Base-by-base conservation (phyloP, 139 green algal genomes). In the Deuterostichococcus epilithicus region DNA sequence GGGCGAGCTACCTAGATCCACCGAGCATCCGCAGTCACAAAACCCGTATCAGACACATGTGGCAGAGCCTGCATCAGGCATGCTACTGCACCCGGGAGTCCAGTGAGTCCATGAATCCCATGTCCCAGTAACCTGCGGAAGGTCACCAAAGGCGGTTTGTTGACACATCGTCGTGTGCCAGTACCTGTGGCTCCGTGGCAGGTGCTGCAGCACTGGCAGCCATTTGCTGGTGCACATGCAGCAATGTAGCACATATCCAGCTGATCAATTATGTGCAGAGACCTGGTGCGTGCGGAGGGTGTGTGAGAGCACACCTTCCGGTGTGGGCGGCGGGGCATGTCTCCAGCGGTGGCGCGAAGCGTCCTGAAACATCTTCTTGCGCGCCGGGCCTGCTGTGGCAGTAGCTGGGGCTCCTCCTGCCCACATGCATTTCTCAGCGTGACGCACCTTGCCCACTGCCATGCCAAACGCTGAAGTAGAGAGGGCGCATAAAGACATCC, bases 41-140 rank as follows among this genome's bases (percentile, higher is more conserved):
- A 8, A 13, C 13, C 42, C 13, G 42, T 52, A 8, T 52, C 42
- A 52, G 42, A 13, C 42, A 23, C 8, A 8, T 52, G 42, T 13
- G 42, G 42, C 42, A 52, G 8, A n/a, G 42, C 42, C 42, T 13
- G 42, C 42, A 23, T 52, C 42, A n/a, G n/a, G n/a, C n/a, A n/a
- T 63, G 28, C 18, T 63, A 3, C 52, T 63, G 8, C 10, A 63
- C 52, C 52, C 52, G 52, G 36, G 70, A 71, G 34, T 76, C 77
- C 59, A 73, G 74, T n/a, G 74, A 77, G 47, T 83, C 79, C 45
- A 68, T 73, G 39, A 87, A 84, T 3, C 76, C 81, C 73, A 90
- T 80, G 67, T 90, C 77, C 86, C 86, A 90, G 33, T 84, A 87
- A 13, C 81, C 81, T 13, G 72, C 37, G 44, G 8, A 52, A 13